Evolutionary conservation across 1,284 basidiomycete genomes (phyloP), one percentile per base, ranked within the genome.

Genomic region (Boletus semigastroideus): DNA sequence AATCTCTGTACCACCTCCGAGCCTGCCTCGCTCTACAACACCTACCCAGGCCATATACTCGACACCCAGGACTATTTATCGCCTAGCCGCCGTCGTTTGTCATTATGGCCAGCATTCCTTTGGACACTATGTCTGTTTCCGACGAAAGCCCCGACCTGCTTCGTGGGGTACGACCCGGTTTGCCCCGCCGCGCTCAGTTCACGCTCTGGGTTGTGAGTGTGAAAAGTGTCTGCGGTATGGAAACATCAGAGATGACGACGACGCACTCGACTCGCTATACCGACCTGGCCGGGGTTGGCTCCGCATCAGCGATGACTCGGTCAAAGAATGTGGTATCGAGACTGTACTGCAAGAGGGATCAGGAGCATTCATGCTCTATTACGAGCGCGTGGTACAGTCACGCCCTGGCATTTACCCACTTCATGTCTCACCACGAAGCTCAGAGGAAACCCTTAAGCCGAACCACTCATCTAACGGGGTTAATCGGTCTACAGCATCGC

Each of bases 91-190:
- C 11, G 83, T 91, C 27, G 92, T 97, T 10, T 91, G 92, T 60
- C 94, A 97, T 71, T 94, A 87, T 66, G 94, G 94, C 17, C 83
- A 85, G 53, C 92, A 95, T 64, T 87, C 84, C 7, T 94, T 89
- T 63, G 94, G 94, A 2, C 94, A 97, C 68, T 97, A 94, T 65
- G 81, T 96, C 55, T 92, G 90, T 58, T 94, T 85, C 67, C 78
- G 94, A n/a, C 77, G 94, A 36, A 88, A 87, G 68, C 92, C 92
- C 1, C 76, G 76, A 20, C 68, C 74, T 17, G 59, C 62, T 9
- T 62, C 70, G 5, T 62, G 58, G 25, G 70, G 68, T 2, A 37
- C 57, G 13, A 59, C 59, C 37, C 74, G 73, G 28, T 76, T 72
- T 52, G 59, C 62, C 1, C 79, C 82, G 3, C 83, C 82, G 8